These are phyloP conservation scores for Aquilaria agallochum DNA, from an alignment of 441 rosid genomes.

Conservation along the genomic window DNA sequence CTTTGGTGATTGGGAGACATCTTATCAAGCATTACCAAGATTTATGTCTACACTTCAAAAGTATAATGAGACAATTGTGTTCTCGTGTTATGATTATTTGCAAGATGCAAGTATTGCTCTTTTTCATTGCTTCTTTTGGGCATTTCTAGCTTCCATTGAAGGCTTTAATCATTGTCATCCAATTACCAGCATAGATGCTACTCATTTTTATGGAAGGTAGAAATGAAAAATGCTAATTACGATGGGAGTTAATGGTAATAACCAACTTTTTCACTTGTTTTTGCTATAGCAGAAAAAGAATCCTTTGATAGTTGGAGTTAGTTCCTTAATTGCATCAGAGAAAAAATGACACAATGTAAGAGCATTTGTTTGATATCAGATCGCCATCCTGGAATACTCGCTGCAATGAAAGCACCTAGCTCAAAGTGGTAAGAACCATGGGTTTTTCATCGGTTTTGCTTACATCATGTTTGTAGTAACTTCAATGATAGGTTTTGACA, in stretches of 20 bases:
- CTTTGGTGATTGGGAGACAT: neutral
- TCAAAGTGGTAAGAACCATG: neutral
- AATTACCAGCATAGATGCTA: neutral
- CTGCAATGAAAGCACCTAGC: neutral
- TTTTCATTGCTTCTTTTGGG: neutral
- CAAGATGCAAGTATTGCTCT: neutral
- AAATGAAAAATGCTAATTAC: constrained; percentile 2
- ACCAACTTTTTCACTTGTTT: neutral
- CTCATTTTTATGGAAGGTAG: neutral
- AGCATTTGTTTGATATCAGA: neutral
- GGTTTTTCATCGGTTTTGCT: no score
- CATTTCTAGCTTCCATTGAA: neutral
- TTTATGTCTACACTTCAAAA: neutral
- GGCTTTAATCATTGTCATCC: neutral
- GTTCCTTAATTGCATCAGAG: constrained; percentile 4
- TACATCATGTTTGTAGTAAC: no score
- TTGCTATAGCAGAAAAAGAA: constrained; percentile 1
- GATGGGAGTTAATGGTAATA: neutral
- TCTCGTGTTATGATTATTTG: neutral
- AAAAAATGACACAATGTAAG: neutral
- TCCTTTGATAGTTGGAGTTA: constrained; percentile 1
- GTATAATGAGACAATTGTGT: neutral
- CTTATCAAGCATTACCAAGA: no score
- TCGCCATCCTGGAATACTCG: neutral
- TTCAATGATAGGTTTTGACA: neutral